Evolutionary conservation across 805 yeast genomes (phyloP).

Genomic region (Komagataella pastoris): DNA sequence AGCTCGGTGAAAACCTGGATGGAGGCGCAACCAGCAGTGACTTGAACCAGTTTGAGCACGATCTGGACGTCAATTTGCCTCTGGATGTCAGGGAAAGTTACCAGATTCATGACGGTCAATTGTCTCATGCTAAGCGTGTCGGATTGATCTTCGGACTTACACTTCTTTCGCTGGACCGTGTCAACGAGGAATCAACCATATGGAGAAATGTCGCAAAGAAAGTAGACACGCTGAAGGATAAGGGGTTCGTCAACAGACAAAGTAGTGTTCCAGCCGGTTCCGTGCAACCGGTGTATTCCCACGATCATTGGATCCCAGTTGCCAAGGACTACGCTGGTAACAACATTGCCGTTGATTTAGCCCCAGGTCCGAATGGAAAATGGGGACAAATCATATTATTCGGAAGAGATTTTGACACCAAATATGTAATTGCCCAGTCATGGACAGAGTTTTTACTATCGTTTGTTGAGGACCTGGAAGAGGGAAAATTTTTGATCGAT

Average conservation of each 20-base stretch:
- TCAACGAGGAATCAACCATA: conserved; percentile 65
- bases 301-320: conserved; percentile 84
- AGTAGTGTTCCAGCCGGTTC: conserved; percentile 67
- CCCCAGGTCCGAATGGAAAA: conserved; percentile 65
- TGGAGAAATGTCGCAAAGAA: conserved; percentile 69
- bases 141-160: conserved; percentile 76
- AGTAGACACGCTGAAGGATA: conserved; percentile 9
- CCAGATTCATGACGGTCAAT: conserved; percentile 86
- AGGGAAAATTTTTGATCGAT: conserved; percentile 65
- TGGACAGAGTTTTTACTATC: conserved; percentile 82
- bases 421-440: conserved; percentile 72
- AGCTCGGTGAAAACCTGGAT: conserved; percentile 64
- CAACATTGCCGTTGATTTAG: conserved; percentile 81
- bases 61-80: conserved; percentile 64
- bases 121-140: conserved; percentile 54
- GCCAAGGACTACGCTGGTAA: conserved; percentile 84
- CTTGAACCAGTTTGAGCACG: conserved; percentile 71
- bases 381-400: conserved; percentile 89
- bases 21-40: conserved; percentile 75
- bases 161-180: conserved; percentile 67
- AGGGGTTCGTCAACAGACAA: conserved; percentile 33
- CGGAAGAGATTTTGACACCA: conserved; percentile 90
- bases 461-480: conserved; percentile 80
- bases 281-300: conserved; percentile 70
- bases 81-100: conserved; percentile 70